Base-by-base conservation (phyloP, 345 rosid genomes). In the Corymbia maculata region DNA sequence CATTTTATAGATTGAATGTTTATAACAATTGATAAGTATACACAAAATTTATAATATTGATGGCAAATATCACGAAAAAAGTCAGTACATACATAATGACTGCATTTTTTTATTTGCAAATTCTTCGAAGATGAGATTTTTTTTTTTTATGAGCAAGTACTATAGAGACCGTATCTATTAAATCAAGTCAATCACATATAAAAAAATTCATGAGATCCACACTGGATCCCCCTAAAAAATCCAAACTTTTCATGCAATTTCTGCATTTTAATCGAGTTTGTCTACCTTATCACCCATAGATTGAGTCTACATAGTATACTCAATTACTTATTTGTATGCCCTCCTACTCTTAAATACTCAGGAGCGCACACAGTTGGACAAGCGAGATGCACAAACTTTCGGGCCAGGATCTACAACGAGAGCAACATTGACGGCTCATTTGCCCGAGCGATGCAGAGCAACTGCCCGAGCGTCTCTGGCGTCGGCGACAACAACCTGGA, bases 341-440 rank as follows among this genome's bases (percentile, higher is more conserved):
- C 26, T 36, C 24, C 21, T 5, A 5, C 49, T 36, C 24, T 19
- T 75, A 75, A 36, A 36, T 19, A 36, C 24, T 75, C 26, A 75
- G 82, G 82, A 85, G 91, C 94, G 44, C 96, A 95, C 49, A 92
- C 95, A 22, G 87, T 95, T 7, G 95, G 96, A 30, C 94, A 92
- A 90, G 96, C 96, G 49, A 91, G 88, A 64, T 93, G 96, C 64
- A 44, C 32, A 1, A 91, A 93, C 10, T 95, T 93, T 85, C 90
- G 88, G 53, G 89, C 66, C 9, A 90, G 96, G 86, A 89, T 94
- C 66, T 93, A 95, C 92, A 94, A 92, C 49, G 92, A 85, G 12
- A 93, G 91, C 50, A 93, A 93, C 88, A 90, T 94, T 24, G 94
- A 93, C 51, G 85, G 90, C 19, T 91, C 92, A 47, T 94, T 93